Percentiles rank a stretch among this genome's conserved stretches.
Evolutionary conservation across 1,139 yeast genomes (phyloP).

Genomic region (Pichia sorboxylosa): DNA sequence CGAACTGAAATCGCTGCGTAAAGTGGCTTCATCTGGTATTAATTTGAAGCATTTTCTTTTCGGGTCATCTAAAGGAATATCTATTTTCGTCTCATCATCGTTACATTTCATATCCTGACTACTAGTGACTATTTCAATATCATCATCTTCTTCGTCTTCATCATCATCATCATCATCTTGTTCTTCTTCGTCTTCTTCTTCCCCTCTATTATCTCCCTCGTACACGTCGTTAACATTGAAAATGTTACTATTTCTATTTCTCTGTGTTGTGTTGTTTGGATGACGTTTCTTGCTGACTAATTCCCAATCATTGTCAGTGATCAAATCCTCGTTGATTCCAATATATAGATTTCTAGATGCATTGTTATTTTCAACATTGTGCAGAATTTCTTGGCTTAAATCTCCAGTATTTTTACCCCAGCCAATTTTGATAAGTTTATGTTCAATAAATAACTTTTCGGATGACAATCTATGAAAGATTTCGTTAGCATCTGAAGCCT

Average conservation of each 20-base stretch:
- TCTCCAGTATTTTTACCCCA: constrained; percentile 98
- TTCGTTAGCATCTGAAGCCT: constrained; percentile 87
- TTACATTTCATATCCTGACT: not conserved
- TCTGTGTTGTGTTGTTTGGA: too few species aligned
- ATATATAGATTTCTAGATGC: constrained; percentile 87
- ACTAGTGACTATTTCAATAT: not conserved
- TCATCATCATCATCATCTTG: constrained; percentile 1
- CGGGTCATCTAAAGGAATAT: not conserved
- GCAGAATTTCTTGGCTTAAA: constrained; percentile 61
- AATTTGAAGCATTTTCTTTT: constrained; percentile 4
- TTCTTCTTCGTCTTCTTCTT: constrained; percentile 1
- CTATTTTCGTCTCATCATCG: too few species aligned
- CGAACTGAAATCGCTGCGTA: constrained; percentile 63
- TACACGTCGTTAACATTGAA: not conserved
- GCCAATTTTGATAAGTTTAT: constrained; percentile 74
- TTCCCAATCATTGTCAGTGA: constrained; percentile 9
- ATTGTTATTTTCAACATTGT: constrained; percentile 70
- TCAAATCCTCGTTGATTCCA: constrained; percentile 47
- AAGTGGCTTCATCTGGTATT: constrained; percentile 46
- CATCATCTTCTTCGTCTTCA: not conserved
- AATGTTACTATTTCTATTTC: too few species aligned
- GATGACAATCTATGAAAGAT: constrained; percentile 48
- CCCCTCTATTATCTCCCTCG: not conserved
- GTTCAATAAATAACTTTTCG: constrained; percentile 72
- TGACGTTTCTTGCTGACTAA: not conserved